Percentiles rank a stretch among this genome's conserved stretches.
phyloP scores from a whole-genome alignment of 2,329 filamentous ascomycete genomes.

The Hawksworthiomyces lignivorus region DNA sequence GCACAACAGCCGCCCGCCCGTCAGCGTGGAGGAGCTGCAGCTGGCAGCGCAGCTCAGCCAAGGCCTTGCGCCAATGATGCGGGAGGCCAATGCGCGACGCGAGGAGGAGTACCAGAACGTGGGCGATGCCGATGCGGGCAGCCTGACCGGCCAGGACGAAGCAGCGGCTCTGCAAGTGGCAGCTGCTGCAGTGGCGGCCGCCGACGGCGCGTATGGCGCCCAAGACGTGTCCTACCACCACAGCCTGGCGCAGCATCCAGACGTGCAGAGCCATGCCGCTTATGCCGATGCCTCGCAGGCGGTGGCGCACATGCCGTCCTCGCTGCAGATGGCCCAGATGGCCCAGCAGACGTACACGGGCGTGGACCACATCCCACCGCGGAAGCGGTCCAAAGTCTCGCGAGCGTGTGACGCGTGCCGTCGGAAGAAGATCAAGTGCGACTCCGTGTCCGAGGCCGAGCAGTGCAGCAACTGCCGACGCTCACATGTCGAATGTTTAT shows the following conservation, averaged over 20 bases:
- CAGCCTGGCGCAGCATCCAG: conserved; percentile 1
- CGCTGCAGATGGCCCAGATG: conserved; percentile 28
- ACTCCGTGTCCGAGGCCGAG: conserved; percentile 66
- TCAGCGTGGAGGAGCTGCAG: conserved; percentile 49
- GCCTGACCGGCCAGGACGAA: conserved; percentile 15
- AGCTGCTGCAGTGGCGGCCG: not conserved
- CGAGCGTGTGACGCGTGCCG: conserved; percentile 84
- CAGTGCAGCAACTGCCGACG: conserved; percentile 77
- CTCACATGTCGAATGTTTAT: conserved; percentile 69
- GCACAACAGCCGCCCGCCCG: conserved; percentile 27
- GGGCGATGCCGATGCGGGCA: not conserved
- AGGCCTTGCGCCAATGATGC: conserved; percentile 44
- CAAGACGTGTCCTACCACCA: not conserved
- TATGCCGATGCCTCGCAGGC: conserved; percentile 16
- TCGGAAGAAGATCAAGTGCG: conserved; percentile 84
- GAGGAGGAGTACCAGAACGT: conserved; percentile 19
- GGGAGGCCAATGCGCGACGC: conserved; percentile 33
- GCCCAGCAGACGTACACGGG: conserved; percentile 36
- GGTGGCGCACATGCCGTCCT: conserved; percentile 23
- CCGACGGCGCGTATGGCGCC: not conserved
- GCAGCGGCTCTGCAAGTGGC: conserved; percentile 2
- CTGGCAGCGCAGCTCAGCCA: conserved; percentile 51
- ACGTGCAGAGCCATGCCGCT: conserved; percentile 18
- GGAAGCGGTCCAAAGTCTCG: conserved; percentile 79
- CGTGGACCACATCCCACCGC: conserved; percentile 54